These are phyloP conservation scores for Barnettozyma pratensis DNA, from an alignment of 805 yeast genomes.

Conservation along the genomic window DNA sequence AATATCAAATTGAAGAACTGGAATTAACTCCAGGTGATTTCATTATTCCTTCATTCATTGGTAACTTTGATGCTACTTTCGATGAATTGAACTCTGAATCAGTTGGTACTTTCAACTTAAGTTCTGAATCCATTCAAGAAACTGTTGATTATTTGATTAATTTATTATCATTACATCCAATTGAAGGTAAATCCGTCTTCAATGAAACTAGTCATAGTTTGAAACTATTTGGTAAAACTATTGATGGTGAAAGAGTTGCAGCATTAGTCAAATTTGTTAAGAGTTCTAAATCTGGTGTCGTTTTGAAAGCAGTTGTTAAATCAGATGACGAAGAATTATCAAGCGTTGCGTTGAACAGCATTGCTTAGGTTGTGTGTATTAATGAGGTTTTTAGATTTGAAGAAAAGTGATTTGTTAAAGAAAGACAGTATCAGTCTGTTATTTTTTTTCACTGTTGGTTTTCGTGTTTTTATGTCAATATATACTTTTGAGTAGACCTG, in stretches of 20 bases:
- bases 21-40: constrained; percentile 77
- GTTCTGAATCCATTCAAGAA: constrained; percentile 43
- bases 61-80: constrained; percentile 67
- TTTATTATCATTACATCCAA: constrained; percentile 59
- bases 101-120: constrained; percentile 63
- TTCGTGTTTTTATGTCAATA: too few relatives aligned
- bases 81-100: constrained; percentile 66
- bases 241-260: constrained; percentile 41
- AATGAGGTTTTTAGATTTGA: neutral
- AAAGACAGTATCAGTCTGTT: neutral
- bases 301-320: constrained; percentile 39
- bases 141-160: constrained; percentile 50
- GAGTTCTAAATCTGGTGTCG: constrained; percentile 38
- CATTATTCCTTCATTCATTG: constrained; percentile 68
- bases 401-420: too few relatives aligned
- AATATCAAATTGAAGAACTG: constrained; percentile 83
- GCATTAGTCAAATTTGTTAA: constrained; percentile 38
- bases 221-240: constrained; percentile 74
- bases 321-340: constrained; percentile 40
- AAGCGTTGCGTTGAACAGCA: constrained; percentile 45
- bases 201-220: constrained; percentile 54
- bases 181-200: constrained; percentile 61
- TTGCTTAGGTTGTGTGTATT: constrained; percentile 24
- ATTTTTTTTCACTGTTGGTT: neutral
- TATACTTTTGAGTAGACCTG: neutral